phyloP scores from a whole-genome alignment of 805 yeast species.

The Lipomyces sp. region DNA sequence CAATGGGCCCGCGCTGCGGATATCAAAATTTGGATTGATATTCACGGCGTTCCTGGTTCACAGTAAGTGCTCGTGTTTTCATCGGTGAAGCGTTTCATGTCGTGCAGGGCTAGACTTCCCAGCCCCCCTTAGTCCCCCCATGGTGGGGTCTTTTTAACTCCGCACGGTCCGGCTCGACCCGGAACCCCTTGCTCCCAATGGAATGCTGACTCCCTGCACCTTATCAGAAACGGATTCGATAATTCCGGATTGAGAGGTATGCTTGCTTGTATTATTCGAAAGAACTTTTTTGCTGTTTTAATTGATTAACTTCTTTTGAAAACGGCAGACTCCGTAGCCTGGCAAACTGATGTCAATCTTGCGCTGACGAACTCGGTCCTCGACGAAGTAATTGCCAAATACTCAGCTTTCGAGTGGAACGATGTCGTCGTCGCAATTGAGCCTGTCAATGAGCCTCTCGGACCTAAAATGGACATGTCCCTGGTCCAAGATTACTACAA shows the following conservation, averaged over 20 bases:
- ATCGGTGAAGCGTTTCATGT: too few species aligned
- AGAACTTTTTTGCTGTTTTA: not conserved
- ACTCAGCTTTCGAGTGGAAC: conserved; percentile 56
- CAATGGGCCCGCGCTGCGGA: conserved; percentile 66
- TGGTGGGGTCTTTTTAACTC: too few species aligned
- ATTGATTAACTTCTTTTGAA: too few species aligned
- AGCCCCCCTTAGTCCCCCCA: too few species aligned
- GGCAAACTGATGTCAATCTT: conserved; percentile 53
- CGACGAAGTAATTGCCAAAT: conserved; percentile 52
- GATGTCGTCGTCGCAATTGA: conserved; percentile 81
- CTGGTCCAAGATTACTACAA: conserved; percentile 56
- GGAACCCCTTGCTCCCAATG: too few species aligned
- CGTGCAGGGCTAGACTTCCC: too few species aligned
- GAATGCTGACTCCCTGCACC: not conserved
- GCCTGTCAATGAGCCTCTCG: conserved; percentile 84
- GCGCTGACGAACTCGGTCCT: conserved; percentile 55
- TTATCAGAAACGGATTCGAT: conserved; percentile 70
- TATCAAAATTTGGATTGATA: conserved; percentile 80
- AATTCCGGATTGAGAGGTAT: conserved; percentile 70
- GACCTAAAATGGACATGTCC: conserved; percentile 57
- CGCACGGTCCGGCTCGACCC: too few species aligned
- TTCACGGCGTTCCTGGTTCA: conserved; percentile 92
- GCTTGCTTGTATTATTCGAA: not conserved
- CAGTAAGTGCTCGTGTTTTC: conserved; percentile 42
- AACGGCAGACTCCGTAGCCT: conserved; percentile 49